These are phyloP conservation scores for Iris macrosiphon DNA, from an alignment of 106 monocot genomes.

Conservation along the genomic window DNA sequence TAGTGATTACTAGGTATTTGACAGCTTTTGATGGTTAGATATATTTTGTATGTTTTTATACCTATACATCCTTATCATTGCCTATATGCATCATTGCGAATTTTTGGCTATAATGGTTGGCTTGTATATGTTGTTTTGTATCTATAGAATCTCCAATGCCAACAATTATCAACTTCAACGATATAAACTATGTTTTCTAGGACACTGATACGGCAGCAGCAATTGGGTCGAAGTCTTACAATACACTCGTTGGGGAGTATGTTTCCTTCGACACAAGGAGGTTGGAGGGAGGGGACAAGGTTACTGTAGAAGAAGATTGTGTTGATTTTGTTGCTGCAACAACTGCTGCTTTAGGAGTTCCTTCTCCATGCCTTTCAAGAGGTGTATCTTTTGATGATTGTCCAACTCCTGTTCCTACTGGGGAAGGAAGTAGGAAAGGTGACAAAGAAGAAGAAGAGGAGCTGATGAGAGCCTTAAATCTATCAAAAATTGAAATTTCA, in stretches of 20 bases:
- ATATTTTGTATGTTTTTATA: too few species aligned
- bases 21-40: too few species aligned
- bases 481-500: conserved; percentile 39
- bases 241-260: conserved; percentile 66
- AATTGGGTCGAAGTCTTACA: conserved; percentile 84
- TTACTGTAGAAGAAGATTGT: conserved; percentile 30
- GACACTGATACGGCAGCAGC: conserved; percentile 55
- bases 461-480: conserved; percentile 47
- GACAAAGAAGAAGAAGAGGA: conserved; percentile 74
- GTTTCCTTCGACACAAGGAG: conserved; percentile 46
- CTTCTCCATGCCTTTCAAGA: conserved; percentile 61
- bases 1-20: too few species aligned
- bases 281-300: conserved; percentile 11
- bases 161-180: too few species aligned
- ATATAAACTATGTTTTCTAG: conserved; percentile 33
- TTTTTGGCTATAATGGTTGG: too few species aligned
- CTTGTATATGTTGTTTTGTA: too few species aligned
- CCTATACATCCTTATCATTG: background rate
- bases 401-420: conserved; percentile 13
- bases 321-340: conserved; percentile 87
- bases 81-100: background rate
- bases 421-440: conserved; percentile 36
- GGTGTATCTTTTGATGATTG: conserved; percentile 56
- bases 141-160: too few species aligned
- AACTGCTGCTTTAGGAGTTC: conserved; percentile 69